A percentile compares a stretch with the other conserved stretches of the same genome.
Conservation (phyloP, 2,329 filamentous ascomycete species). For the Aspergillus bombycis region DNA sequence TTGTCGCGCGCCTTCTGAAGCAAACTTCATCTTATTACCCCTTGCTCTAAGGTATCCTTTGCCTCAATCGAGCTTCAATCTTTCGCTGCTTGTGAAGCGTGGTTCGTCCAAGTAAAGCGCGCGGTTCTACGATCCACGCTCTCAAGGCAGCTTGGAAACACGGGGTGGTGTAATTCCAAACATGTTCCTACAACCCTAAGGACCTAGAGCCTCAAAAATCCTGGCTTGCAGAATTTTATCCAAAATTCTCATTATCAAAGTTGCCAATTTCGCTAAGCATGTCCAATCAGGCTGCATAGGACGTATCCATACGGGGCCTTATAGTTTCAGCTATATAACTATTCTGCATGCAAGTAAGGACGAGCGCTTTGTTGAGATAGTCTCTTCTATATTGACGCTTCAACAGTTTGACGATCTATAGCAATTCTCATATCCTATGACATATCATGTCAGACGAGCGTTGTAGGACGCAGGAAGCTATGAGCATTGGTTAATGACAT, state of each 20-base stretch:
- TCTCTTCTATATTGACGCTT: neutral
- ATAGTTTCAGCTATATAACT: neutral
- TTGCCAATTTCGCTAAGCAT: neutral
- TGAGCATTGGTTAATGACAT: neutral
- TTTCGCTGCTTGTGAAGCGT: neutral
- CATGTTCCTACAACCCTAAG: conserved; percentile 18
- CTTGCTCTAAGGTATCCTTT: neutral
- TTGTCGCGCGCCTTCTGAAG: conserved; percentile 22
- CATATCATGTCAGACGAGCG: neutral
- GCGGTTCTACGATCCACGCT: conserved; percentile 15
- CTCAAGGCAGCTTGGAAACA: neutral
- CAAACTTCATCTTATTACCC: conserved; percentile 8
- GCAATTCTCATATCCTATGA: neutral
- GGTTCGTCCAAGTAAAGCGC: conserved; percentile 16
- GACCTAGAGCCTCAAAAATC: neutral
- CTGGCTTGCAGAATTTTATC: conserved; percentile 15
- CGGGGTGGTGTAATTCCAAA: conserved; percentile 8
- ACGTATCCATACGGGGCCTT: neutral
- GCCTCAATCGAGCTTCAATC: neutral
- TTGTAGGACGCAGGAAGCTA: neutral
- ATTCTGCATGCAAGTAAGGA: neutral
- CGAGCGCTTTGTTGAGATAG: conserved; percentile 2
- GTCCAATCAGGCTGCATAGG: conserved; percentile 4
- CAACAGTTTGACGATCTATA: neutral
- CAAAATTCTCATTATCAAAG: conserved; percentile 3